phyloP scores from a whole-genome alignment of 768 basidiomycete species.

The Boletus rubroflammeus region DNA sequence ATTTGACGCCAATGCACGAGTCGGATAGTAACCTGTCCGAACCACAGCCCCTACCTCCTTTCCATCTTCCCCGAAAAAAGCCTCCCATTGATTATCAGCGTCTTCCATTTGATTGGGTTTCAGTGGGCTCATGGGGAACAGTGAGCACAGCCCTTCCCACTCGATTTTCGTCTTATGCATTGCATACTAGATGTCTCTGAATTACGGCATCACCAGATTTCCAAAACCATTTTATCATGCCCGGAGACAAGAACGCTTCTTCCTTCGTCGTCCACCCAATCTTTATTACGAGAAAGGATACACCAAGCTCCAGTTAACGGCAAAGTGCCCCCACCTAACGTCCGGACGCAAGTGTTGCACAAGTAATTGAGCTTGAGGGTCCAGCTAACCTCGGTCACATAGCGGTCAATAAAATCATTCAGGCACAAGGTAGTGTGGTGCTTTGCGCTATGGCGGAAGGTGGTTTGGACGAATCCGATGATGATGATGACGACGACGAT shows the following conservation, averaged over 20 bases:
- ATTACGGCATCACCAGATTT: slow-evolving; percentile 14
- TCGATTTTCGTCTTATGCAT: neutral
- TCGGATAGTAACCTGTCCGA: neutral
- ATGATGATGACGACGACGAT: slow-evolving; percentile 13
- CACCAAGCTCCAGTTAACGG: slow-evolving; percentile 24
- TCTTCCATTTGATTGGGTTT: slow-evolving; percentile 18
- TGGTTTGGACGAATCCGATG: slow-evolving; percentile 38
- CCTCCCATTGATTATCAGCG: slow-evolving; percentile 19
- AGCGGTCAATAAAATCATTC: slow-evolving; percentile 55
- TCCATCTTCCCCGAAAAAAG: slow-evolving; percentile 12
- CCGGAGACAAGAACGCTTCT: slow-evolving; percentile 21
- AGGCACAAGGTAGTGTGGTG: slow-evolving; percentile 39
- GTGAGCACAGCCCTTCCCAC: slow-evolving; percentile 10
- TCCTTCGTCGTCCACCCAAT: slow-evolving; percentile 21
- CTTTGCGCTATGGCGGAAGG: slow-evolving; percentile 46
- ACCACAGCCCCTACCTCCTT: slow-evolving; percentile 1
- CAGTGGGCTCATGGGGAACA: slow-evolving; percentile 18
- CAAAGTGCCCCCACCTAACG: slow-evolving; percentile 40
- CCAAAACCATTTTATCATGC: slow-evolving; percentile 23
- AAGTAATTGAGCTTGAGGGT: neutral
- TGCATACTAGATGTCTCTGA: slow-evolving; percentile 9
- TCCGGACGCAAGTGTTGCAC: slow-evolving; percentile 36
- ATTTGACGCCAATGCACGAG: slow-evolving; percentile 21
- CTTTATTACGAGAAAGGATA: slow-evolving; percentile 24
- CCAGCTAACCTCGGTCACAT: slow-evolving; percentile 6